Base-by-base conservation (phyloP, 192 early-diverging fungal genomes). In the Umbelopsis isabellina region DNA sequence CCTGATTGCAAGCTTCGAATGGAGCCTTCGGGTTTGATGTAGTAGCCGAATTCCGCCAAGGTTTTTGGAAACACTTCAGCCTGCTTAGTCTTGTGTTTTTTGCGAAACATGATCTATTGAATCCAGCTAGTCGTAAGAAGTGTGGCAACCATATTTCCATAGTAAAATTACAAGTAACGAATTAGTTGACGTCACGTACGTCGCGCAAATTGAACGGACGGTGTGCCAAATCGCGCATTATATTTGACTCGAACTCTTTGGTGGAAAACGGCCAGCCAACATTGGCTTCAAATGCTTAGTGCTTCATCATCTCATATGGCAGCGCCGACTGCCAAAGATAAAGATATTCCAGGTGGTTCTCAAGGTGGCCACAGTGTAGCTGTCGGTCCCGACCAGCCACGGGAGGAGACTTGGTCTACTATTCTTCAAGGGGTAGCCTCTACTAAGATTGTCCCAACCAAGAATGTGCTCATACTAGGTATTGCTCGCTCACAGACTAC, bases 381-480 rank as follows among this genome's bases (percentile, higher is more conserved):
- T 3, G 25, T n/a, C 4, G 55, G 55, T 16, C 27, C 10, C 25
- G 55, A 61, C 16, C 55, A 61, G 30, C 27, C 30, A 50, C 73
- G 73, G 68, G 79, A 80, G 49, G 85, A 86, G 41, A 86, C 96
- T 69, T 97, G 96, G 96, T 86, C 88, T 55, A 84, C 90, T 30
- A 90, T 95, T 49, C 83, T 98, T 16, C 83, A 86, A 52, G 81
- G 88, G 12, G 93, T 92, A 1, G 86, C 92, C 6, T 88, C 92
- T 65, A 85, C 93, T 21, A 91, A 91, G 74, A 79, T 87, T 16
- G 85, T 91, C 11, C 89, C 90, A 8, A 82, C 87, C n/a, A 91
- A 91, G 74, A 90, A 86, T 75, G 84, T 97, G 37, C 75, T 98
- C 49, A 89, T 98, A 46, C 76, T 97, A 20, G 96, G 94, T 88